Base-by-base conservation (phyloP, 352 stramenopile species). In the Pythium diclinum region DNA sequence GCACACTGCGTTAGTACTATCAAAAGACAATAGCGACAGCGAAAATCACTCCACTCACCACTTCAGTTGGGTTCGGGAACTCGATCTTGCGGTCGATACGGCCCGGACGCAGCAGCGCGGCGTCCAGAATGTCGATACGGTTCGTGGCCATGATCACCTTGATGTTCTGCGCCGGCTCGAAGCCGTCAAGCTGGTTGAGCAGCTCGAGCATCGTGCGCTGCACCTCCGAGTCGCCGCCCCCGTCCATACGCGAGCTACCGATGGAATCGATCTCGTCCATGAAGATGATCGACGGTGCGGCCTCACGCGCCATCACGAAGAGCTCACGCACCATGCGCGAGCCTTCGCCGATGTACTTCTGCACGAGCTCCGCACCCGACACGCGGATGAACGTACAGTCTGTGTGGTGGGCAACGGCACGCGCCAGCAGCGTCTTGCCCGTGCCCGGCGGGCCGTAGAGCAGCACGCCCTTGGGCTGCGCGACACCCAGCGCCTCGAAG, bases 251-350 rank as follows among this genome's bases (percentile, higher is more conserved):
- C 79, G 99, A 99, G 11, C 96, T 98, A 61, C 97, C 97, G 77
- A 99, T 99, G 11, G 97, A 97, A 87, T 99, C 97, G 66, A 99
- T 61, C 83, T 99, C 97, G 73, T 99, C 97, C 80, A 99, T 99
- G 78, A 99, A 99, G 63, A 99, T 98, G 75, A 99, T 99, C 32
- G 36, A 42, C 36, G 36, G 96, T 96, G 25, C 97, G 96, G 32
- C 86, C 81, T 98, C 91, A 69, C 96, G 97, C 25, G 92, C 92
- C 53, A 98, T 66, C 59, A 99, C 96, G 73, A 99, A 99, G 0
- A 97, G 97, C 75, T 99, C 97, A 53, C 97, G 87, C 67, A 99
- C 97, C 14, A 99, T 79, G 79, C 91, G 99, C 16, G 97, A 96
- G 32, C 97, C 97, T 64, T 99, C 97, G 60, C 97, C 97, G 72